A percentile compares a stretch with the other conserved stretches of the same genome.
phyloP scores from a whole-genome alignment of 306 rosid genomes.

The Acacia acuminata region DNA sequence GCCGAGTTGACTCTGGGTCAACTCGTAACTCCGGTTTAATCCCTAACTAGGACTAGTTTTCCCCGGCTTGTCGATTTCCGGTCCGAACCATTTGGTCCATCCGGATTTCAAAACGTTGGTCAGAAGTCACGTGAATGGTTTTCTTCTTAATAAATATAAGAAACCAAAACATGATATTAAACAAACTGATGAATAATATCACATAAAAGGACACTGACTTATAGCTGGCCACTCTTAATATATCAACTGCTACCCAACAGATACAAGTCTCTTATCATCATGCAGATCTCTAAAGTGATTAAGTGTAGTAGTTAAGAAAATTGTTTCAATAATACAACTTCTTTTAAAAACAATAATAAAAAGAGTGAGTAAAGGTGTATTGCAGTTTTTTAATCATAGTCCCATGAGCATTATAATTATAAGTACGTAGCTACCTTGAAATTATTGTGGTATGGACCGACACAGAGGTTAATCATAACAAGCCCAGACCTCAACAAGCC shows the following conservation, averaged over 20 bases:
- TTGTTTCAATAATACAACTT: no score
- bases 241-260: not conserved
- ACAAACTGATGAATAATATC: not conserved
- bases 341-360: no score
- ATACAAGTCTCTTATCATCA: not conserved
- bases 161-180: not conserved
- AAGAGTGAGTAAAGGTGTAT: not conserved
- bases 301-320: not conserved
- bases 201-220: not conserved
- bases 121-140: not conserved
- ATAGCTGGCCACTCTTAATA: no score
- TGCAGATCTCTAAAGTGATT: not conserved
- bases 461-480: constrained; percentile 45
- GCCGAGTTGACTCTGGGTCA: no score
- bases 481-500: constrained; percentile 44
- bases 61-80: no score
- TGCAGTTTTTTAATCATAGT: not conserved
- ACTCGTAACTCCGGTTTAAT: no score
- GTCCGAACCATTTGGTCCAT: no score
- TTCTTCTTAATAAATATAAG: not conserved
- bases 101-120: no score
- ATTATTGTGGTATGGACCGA: constrained; percentile 37
- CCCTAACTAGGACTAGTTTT: no score
- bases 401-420: no score
- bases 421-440: constrained; percentile 39